Conservation (phyloP, 2,329 filamentous ascomycete genomes). For the Paecilomyces variotii region DNA sequence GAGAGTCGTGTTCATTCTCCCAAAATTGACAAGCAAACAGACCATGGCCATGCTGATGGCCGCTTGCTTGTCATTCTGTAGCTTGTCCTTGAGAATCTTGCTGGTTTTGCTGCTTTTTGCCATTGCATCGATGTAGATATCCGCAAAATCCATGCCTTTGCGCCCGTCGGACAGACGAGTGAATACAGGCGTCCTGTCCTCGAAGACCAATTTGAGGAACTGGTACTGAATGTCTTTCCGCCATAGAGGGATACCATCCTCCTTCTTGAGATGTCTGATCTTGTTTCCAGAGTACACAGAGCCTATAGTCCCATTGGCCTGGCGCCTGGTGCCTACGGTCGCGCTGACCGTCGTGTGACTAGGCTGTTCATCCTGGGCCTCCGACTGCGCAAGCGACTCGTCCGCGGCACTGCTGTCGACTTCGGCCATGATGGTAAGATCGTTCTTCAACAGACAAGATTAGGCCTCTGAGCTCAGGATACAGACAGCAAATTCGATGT, state of each 20-base stretch:
- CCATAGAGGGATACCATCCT: constrained; percentile 59
- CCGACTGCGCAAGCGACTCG: constrained; percentile 28
- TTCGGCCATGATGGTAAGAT: constrained; percentile 21
- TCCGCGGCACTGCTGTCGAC: constrained; percentile 24
- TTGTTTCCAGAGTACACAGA: constrained; percentile 62
- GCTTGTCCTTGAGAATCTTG: constrained; percentile 94
- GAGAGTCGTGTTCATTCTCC: constrained; percentile 96
- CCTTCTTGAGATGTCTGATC: constrained; percentile 59
- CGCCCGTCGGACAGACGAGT: constrained; percentile 83
- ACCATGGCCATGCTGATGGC: constrained; percentile 99
- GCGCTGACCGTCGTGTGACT: constrained; percentile 29
- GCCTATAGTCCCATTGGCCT: constrained; percentile 57
- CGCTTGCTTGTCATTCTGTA: constrained; percentile 81
- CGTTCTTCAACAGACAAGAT: constrained; percentile 1
- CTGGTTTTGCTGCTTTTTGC: constrained; percentile 97
- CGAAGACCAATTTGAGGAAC: constrained; percentile 55
- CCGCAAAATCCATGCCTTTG: constrained; percentile 71
- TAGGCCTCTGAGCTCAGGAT: constrained; percentile 3
- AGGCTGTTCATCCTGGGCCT: constrained; percentile 28
- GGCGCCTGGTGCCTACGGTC: constrained; percentile 47
- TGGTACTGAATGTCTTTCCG: constrained; percentile 61
- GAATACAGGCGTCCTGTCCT: constrained; percentile 61
- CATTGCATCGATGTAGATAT: constrained; percentile 98
- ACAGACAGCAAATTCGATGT: constrained; percentile 2
- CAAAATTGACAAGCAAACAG: constrained; percentile 91